Evolutionary conservation across 1,139 yeast genomes (phyloP).

Genomic region (Oligophagozyma castellii): DNA sequence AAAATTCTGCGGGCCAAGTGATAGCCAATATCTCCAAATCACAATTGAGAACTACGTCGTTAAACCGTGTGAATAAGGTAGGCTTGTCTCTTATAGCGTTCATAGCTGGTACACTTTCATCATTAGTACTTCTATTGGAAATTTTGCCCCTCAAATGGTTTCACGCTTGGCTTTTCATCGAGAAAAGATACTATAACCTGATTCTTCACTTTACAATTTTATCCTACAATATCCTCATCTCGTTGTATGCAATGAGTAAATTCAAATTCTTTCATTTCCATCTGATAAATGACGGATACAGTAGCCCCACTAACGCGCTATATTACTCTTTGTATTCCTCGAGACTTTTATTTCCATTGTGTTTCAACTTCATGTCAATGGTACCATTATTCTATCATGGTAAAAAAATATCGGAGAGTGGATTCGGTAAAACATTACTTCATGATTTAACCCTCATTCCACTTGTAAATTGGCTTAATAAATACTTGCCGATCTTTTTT

Average conservation of each 20-base stretch:
- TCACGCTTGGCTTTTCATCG: slow-evolving; percentile 17
- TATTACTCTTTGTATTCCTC: slow-evolving; percentile 23
- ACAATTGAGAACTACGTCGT: too few relatives aligned
- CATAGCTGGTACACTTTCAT: slow-evolving; percentile 10
- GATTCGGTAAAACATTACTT: slow-evolving; percentile 17
- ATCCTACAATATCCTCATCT: slow-evolving; percentile 18
- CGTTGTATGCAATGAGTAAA: slow-evolving; percentile 23
- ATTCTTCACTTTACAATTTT: slow-evolving; percentile 14
- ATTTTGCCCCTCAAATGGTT: slow-evolving; percentile 18
- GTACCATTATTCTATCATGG: slow-evolving; percentile 12
- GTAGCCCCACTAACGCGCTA: slow-evolving; percentile 22
- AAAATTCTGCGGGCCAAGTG: too few relatives aligned
- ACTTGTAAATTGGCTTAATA: slow-evolving; percentile 17
- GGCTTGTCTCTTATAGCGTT: too few relatives aligned
- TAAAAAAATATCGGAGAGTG: slow-evolving; percentile 4
- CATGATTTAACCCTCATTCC: slow-evolving; percentile 18
- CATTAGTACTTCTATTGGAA: slow-evolving; percentile 14
- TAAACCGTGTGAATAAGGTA: too few relatives aligned
- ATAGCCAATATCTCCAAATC: too few relatives aligned
- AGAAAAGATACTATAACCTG: slow-evolving; percentile 14
- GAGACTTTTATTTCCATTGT: slow-evolving; percentile 21
- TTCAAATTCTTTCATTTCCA: slow-evolving; percentile 23
- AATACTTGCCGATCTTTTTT: slow-evolving; percentile 18
- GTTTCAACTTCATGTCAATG: slow-evolving; percentile 22
- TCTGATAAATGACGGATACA: slow-evolving; percentile 21